Percentiles rank a stretch among this genome's conserved stretches.
phyloP scores from a whole-genome alignment of 495 filamentous ascomycete species.

The Alectoria sarmentosa region DNA sequence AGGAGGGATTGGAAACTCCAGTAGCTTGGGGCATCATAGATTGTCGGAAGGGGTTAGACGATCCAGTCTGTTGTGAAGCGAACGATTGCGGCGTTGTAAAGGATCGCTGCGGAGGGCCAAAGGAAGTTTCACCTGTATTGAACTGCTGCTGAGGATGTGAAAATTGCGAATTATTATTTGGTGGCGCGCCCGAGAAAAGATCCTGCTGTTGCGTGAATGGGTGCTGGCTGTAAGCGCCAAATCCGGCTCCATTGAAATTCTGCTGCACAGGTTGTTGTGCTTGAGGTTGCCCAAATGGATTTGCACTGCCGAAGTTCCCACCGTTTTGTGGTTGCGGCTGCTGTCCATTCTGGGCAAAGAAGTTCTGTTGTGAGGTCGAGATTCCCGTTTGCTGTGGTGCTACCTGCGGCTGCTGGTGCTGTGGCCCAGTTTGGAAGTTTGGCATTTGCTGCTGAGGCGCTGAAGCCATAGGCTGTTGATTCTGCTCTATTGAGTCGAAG shows the following conservation, averaged over 20 bases:
- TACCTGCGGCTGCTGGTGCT: slow-evolving; percentile 36
- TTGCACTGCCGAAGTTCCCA: slow-evolving; percentile 32
- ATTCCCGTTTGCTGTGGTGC: slow-evolving; percentile 32
- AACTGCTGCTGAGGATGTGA: slow-evolving; percentile 40
- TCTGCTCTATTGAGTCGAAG: slow-evolving; percentile 94
- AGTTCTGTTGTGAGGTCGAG: slow-evolving; percentile 33
- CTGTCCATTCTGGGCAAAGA: slow-evolving; percentile 19
- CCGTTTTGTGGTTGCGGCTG: slow-evolving; percentile 42
- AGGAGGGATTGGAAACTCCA: slow-evolving; percentile 36
- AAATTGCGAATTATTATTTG: slow-evolving; percentile 29
- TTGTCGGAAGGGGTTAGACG: slow-evolving; percentile 72
- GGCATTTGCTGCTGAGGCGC: slow-evolving; percentile 34
- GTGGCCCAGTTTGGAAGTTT: slow-evolving; percentile 34
- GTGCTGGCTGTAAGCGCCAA: slow-evolving; percentile 75
- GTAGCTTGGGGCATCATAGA: slow-evolving; percentile 63
- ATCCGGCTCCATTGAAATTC: slow-evolving; percentile 72
- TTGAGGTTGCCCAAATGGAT: slow-evolving; percentile 49
- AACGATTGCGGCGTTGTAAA: slow-evolving; percentile 17
- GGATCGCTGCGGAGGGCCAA: slow-evolving; percentile 30
- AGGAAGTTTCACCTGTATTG: slow-evolving; percentile 18
- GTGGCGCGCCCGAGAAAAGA: slow-evolving; percentile 53
- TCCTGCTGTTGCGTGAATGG: slow-evolving; percentile 46
- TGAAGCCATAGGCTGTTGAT: slow-evolving; percentile 66
- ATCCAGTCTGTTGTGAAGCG: slow-evolving; percentile 41
- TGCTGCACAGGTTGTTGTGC: slow-evolving; percentile 43